Evolutionary conservation across 2,329 filamentous ascomycete genomes (phyloP), one percentile per base, ranked within the genome.

Genomic region (Sclerotiophoma versabilis): DNA sequence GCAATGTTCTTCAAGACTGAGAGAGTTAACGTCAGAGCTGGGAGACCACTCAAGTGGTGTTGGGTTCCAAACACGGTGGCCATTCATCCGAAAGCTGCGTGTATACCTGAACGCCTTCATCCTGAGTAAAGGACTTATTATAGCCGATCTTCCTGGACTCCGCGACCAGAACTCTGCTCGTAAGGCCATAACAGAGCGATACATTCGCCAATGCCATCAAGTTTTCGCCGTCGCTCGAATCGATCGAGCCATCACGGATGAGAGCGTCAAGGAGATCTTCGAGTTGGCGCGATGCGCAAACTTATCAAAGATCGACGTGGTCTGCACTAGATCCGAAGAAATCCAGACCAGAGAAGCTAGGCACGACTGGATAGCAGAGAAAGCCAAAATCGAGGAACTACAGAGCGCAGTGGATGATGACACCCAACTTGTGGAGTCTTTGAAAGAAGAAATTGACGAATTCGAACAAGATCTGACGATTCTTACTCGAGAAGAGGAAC

Each of bases 141-240:
- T 83, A 6, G 80, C 80, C 0, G 80, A 83, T 52, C 73, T 83
- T 15, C 80, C 80, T 22, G 80, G 80, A 0, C 75, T 83, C 8
- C 79, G 77, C 0, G 80, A 83, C 60, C 49, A 76, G 22, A 82
- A 83, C 57, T 68, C 74, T 3, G 79, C 79, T 10, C 72, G 80
- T 3, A 64, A 71, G 27, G 68, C 63, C 19, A 76, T 81, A 14
- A 80, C 80, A 0, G 79, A 83, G 50, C 71, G 75, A 0, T 81
- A 81, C 47, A 38, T 82, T 0, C 59, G 76, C 1, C 32, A 76
- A 25, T 82, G 80, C 47, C 60, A 83, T 46, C 79, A 81, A 50
- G 79, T 83, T 3, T 78, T 83, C 44, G 79, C 73, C 0, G 71
- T 82, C 1, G 77, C 76, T 43, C 64, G 66, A 20, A 79, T 79